Base-by-base conservation (phyloP, 163 green algal species). In the Smithsoniella earleae region DNA sequence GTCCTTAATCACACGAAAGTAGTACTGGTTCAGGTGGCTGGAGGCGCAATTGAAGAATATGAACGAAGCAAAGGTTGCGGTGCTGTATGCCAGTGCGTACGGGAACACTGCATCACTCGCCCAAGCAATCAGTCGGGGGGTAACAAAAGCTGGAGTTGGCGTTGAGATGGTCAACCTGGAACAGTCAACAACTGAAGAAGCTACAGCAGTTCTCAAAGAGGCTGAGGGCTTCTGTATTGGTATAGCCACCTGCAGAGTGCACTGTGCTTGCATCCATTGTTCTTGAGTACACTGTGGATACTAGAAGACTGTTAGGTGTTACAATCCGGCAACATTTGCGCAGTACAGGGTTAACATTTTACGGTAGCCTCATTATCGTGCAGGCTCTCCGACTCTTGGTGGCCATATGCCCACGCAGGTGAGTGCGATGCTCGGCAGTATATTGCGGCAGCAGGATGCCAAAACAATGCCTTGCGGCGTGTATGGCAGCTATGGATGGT, bases 401-500 rank as follows among this genome's bases (percentile, higher is more conserved):
- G 92, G 92, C 13, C 91, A 97, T 82, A 94, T 97, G 86, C 92
- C 92, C 62, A 97, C 92, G 27, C 92, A 90, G 65, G 85, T 94
- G 22, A 76, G 81, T 73, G 78, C 81, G 49, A 73, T 63, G 37
- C 82, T 98, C 62, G 92, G 92, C 20, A 76, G 84, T 31, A 89
- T 97, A 40, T 79, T 98, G 62, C 77, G 84, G 3, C 73, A 92
- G 28, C 10, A 77, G 0, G 31, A 54, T 2, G 85, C 83, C 37
- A 83, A 81, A 37, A 49, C 76, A 46, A 78, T 94, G 69, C 90
- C 92, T 22, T 95, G 84, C 66, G 91, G 92, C 37, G 92, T 97
- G 73, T 97, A 97, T 86, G 92, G 92, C 58, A 92, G 83, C 78
- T 98, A 97, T 83, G 92, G 92, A 2, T 98, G 91, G 92, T 90